Conservation (phyloP, 2,329 filamentous ascomycete species). For the Arthrobotrys megalospora region DNA sequence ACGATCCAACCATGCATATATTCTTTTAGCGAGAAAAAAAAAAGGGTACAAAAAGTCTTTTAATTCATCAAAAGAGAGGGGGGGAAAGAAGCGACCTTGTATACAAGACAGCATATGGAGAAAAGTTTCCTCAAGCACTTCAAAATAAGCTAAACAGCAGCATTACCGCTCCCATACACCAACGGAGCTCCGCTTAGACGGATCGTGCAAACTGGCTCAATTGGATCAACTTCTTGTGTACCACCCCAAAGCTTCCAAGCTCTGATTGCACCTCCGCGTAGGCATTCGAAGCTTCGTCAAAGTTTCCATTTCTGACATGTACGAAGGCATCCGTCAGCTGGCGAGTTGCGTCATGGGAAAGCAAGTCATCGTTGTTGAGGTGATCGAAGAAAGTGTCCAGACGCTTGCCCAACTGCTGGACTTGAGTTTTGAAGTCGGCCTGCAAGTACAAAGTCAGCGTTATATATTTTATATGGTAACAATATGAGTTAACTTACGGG, state of each 20-base stretch:
- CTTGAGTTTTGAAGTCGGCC: conserved; percentile 85
- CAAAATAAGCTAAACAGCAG: conserved; percentile 16
- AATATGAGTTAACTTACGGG: conserved; percentile 70
- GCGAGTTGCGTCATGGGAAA: conserved; percentile 25
- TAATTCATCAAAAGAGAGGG: conserved; percentile 19
- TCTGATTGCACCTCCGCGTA: conserved; percentile 27
- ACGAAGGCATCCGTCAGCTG: conserved; percentile 33
- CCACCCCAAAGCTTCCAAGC: conserved; percentile 22
- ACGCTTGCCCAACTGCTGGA: conserved; percentile 93
- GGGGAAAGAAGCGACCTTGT: conserved; percentile 11
- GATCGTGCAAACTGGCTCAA: conserved; percentile 35
- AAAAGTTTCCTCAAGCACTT: conserved; percentile 22
- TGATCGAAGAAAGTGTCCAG: conserved; percentile 96
- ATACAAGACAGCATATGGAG: conserved; percentile 28
- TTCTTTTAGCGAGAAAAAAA: conserved; percentile 18
- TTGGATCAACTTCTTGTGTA: conserved; percentile 59
- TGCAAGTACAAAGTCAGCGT: conserved; percentile 7
- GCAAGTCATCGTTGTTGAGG: conserved; percentile 87
- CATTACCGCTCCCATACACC: conserved; percentile 32
- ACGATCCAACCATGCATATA: conserved; percentile 21
- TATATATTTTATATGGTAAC: not conserved
- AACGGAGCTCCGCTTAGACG: conserved; percentile 1
- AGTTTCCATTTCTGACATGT: conserved; percentile 83
- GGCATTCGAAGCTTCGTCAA: conserved; percentile 73
- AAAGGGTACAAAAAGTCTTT: conserved; percentile 13